Evolutionary conservation across 2,329 filamentous ascomycete species (phyloP).

Genomic region (Aspergillus calidoustus): DNA sequence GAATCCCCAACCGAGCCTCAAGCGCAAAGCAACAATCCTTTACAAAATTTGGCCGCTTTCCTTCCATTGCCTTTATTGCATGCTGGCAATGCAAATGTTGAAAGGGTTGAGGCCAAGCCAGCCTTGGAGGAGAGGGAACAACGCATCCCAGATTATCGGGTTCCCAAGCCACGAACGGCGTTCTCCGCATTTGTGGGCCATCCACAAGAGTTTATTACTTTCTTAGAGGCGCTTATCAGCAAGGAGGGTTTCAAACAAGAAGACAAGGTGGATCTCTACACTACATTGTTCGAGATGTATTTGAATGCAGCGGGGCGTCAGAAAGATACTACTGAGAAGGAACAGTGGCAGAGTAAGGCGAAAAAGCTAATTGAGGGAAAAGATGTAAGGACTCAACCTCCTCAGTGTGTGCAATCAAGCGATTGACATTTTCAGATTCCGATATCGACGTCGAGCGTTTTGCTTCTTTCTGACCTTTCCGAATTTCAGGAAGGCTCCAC

Average conservation of each 20-base stretch:
- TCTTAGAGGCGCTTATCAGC: conserved; percentile 84
- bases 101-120: conserved; percentile 32
- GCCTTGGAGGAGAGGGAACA: conserved; percentile 37
- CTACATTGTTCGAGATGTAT: conserved; percentile 98
- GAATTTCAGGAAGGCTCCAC: conserved; percentile 89
- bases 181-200: conserved; percentile 98
- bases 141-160: conserved; percentile 66
- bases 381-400: conserved; percentile 54
- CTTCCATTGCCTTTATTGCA: conserved; percentile 87
- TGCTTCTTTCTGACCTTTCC: conserved; percentile 88
- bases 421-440: conserved; percentile 54
- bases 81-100: conserved; percentile 51
- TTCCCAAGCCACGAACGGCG: conserved; percentile 82
- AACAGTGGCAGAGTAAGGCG: conserved; percentile 87
- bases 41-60: conserved; percentile 83
- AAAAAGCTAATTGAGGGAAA: conserved; percentile 84
- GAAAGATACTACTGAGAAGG: conserved; percentile 67
- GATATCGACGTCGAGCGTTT: conserved; percentile 92
- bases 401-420: background rate
- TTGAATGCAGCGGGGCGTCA: conserved; percentile 82
- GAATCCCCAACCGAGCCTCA: conserved; percentile 54
- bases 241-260: conserved; percentile 71
- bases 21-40: conserved; percentile 67
- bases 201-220: conserved; percentile 85
- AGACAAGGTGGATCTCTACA: conserved; percentile 86